Conservation (phyloP, 331 rosid species). For the Stylosanthes scabra region DNA sequence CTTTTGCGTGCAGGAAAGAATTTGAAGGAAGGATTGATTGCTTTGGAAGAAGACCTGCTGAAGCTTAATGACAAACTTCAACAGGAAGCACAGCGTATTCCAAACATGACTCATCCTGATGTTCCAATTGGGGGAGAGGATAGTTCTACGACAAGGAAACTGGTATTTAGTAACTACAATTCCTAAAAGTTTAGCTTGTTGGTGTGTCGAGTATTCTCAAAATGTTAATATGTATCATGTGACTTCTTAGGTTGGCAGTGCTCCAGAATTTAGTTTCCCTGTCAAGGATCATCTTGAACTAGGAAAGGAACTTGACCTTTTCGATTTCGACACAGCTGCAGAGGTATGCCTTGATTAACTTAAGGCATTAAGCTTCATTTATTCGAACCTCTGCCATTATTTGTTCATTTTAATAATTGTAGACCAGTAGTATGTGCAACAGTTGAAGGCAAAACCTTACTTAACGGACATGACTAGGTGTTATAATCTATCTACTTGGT, state of each 20-base stretch:
- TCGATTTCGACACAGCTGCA: constrained; percentile 94
- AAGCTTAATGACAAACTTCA: constrained; percentile 83
- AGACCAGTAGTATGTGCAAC: constrained; percentile 16
- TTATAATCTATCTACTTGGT: constrained; percentile 14
- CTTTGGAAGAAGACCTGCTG: constrained; percentile 87
- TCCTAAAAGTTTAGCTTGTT: constrained; percentile 15
- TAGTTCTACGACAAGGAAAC: constrained; percentile 61
- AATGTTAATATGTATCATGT: constrained; percentile 19
- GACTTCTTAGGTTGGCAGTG: constrained; percentile 67
- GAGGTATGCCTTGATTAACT: constrained; percentile 66
- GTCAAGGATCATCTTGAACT: constrained; percentile 91
- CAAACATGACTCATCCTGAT: constrained; percentile 88
- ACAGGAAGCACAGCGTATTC: constrained; percentile 86
- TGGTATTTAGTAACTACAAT: constrained; percentile 49
- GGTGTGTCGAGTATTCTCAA: constrained; percentile 25
- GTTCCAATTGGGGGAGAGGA: constrained; percentile 98
- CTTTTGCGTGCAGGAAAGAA: constrained; percentile 66
- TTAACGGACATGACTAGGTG: constrained; percentile 6
- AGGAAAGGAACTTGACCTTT: constrained; percentile 87
- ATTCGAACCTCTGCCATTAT: constrained; percentile 7
- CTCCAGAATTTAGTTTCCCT: constrained; percentile 69
- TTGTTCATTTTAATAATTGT: constrained; percentile 21
- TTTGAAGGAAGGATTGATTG: constrained; percentile 77
- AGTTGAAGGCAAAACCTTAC: constrained; percentile 10
- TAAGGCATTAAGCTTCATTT: constrained; percentile 37